Conservation (phyloP, 2,329 filamentous ascomycete species). For the Botryosphaeria agaves region DNA sequence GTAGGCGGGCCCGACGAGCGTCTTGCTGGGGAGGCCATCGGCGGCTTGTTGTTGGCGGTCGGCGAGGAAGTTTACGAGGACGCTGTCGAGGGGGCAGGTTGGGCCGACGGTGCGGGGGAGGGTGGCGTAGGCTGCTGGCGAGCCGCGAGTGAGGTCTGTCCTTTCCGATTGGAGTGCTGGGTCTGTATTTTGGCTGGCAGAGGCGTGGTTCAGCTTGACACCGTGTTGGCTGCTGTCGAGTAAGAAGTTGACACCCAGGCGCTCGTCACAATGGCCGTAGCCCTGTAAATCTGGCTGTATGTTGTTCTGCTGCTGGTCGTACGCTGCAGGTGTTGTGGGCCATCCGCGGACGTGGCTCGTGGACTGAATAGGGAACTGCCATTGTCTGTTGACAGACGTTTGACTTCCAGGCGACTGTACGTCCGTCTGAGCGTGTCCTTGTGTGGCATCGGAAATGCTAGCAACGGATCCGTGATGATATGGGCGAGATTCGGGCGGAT, state of each 20-base stretch:
- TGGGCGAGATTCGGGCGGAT: not conserved
- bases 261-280: constrained; percentile 28
- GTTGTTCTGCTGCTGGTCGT: constrained; percentile 24
- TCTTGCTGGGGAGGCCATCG: constrained; percentile 44
- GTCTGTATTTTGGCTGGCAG: not conserved
- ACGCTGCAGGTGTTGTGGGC: constrained; percentile 20
- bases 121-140: constrained; percentile 15
- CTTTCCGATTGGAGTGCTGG: not conserved
- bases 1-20: constrained; percentile 60
- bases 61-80: constrained; percentile 65
- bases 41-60: constrained; percentile 49
- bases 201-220: constrained; percentile 21
- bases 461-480: not conserved
- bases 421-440: constrained; percentile 7
- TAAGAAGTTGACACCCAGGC: constrained; percentile 56
- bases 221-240: constrained; percentile 42
- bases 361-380: constrained; percentile 16
- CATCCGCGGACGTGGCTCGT: constrained; percentile 16
- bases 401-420: constrained; percentile 11
- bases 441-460: constrained; percentile 5
- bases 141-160: not conserved
- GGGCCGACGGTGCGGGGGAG: constrained; percentile 39
- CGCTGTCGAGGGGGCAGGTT: constrained; percentile 59
- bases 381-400: constrained; percentile 11
- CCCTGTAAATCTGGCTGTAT: constrained; percentile 30